These are phyloP conservation scores for Fusarium chuoi DNA, from an alignment of 2,329 filamentous ascomycete genomes.

Conservation along the genomic window DNA sequence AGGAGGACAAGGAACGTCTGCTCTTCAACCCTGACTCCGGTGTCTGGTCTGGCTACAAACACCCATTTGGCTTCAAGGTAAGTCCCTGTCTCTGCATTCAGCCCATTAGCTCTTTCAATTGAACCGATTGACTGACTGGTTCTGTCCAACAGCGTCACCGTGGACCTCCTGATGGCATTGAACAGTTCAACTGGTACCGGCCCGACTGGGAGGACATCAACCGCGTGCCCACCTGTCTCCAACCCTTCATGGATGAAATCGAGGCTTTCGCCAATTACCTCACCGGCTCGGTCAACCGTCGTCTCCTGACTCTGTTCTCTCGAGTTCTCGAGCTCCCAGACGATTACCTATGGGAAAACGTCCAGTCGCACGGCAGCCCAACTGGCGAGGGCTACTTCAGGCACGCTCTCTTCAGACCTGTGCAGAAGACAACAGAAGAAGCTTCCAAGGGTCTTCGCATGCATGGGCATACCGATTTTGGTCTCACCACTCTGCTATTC, in stretches of 20 bases:
- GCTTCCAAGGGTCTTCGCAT: slow-evolving; percentile 35
- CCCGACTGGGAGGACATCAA: slow-evolving; percentile 55
- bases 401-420: slow-evolving; percentile 32
- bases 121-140: not conserved
- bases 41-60: slow-evolving; percentile 62
- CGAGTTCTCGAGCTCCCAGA: slow-evolving; percentile 36
- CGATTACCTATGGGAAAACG: slow-evolving; percentile 37
- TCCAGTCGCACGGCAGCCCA: slow-evolving; percentile 36
- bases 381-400: slow-evolving; percentile 37
- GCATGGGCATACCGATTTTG: slow-evolving; percentile 35
- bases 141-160: slow-evolving; percentile 49
- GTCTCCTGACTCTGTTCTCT: slow-evolving; percentile 34
- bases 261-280: slow-evolving; percentile 34
- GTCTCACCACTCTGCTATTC: slow-evolving; percentile 27
- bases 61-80: slow-evolving; percentile 57
- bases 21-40: slow-evolving; percentile 58
- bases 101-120: too few species aligned
- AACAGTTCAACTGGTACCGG: slow-evolving; percentile 65
- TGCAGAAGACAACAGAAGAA: slow-evolving; percentile 31
- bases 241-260: slow-evolving; percentile 43
- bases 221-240: slow-evolving; percentile 58
- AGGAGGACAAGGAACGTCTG: slow-evolving; percentile 60
- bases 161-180: slow-evolving; percentile 59
- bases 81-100: accelerated
- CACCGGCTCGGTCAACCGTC: slow-evolving; percentile 33